phyloP scores from a whole-genome alignment of 2,329 filamentous ascomycete genomes.

The Cordyceps javanica region DNA sequence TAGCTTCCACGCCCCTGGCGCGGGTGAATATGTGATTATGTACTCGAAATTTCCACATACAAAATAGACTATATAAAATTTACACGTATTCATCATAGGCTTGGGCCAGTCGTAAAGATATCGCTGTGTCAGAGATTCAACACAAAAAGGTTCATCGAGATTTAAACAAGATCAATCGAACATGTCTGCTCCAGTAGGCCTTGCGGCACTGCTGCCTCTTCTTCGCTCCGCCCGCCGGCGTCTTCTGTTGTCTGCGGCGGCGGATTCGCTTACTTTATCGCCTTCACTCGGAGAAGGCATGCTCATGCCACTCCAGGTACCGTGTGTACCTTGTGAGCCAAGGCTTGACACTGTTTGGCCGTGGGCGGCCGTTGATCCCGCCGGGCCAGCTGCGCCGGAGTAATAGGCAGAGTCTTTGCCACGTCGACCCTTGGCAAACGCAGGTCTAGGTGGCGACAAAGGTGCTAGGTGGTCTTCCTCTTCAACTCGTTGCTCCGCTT shows the following conservation, averaged over 20 bases:
- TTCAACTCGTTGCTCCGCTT: slow-evolving; percentile 40
- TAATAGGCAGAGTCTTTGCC: slow-evolving; percentile 58
- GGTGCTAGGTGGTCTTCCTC: slow-evolving; percentile 33
- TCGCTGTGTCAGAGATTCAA: background rate
- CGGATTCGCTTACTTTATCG: slow-evolving; percentile 26
- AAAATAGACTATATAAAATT: slow-evolving; percentile 8
- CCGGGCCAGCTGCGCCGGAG: slow-evolving; percentile 40
- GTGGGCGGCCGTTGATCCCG: slow-evolving; percentile 34
- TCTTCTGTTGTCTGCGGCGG: slow-evolving; percentile 44
- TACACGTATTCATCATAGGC: slow-evolving; percentile 19
- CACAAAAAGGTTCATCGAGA: background rate
- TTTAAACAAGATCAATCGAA: slow-evolving; percentile 24
- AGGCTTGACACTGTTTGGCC: slow-evolving; percentile 41
- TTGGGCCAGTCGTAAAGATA: background rate
- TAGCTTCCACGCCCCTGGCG: background rate
- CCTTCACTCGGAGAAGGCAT: slow-evolving; percentile 36
- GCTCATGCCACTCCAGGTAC: slow-evolving; percentile 49
- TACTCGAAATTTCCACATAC: slow-evolving; percentile 1
- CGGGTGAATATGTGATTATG: background rate
- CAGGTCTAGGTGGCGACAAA: slow-evolving; percentile 49
- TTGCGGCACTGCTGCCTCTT: slow-evolving; percentile 30
- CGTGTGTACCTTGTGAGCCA: slow-evolving; percentile 42
- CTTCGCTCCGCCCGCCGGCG: slow-evolving; percentile 50
- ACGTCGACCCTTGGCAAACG: slow-evolving; percentile 46
- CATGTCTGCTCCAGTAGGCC: slow-evolving; percentile 31